These are phyloP conservation scores for Dactylellina parvicollis DNA, from an alignment of 2,329 filamentous ascomycete species.

Conservation along the genomic window DNA sequence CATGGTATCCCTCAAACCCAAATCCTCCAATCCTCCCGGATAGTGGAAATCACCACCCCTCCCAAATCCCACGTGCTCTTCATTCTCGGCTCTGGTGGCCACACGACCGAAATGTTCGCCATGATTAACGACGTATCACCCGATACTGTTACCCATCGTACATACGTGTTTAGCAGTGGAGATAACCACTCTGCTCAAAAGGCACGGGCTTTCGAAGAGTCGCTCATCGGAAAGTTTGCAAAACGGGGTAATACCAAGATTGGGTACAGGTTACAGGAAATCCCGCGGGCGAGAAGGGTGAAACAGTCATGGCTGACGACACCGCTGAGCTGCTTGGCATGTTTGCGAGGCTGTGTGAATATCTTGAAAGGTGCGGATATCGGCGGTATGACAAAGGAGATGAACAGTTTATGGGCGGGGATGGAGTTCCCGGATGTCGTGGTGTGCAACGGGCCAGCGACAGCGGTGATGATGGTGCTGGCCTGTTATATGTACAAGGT, in stretches of 20 bases:
- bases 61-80: constrained; percentile 72
- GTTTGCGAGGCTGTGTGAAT: constrained; percentile 66
- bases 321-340: constrained; percentile 73
- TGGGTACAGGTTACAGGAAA: constrained; percentile 62
- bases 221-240: constrained; percentile 57
- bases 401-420: constrained; percentile 39
- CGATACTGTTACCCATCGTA: constrained; percentile 70
- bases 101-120: constrained; percentile 92
- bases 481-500: constrained; percentile 56
- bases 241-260: constrained; percentile 29
- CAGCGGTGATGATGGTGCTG: constrained; percentile 57
- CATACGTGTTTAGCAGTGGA: constrained; percentile 81
- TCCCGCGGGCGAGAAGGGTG: constrained; percentile 80
- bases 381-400: constrained; percentile 31
- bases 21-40: constrained; percentile 43
- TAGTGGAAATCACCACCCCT: constrained; percentile 39
- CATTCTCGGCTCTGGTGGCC: constrained; percentile 90
- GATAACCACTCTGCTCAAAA: constrained; percentile 76
- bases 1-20: constrained; percentile 15
- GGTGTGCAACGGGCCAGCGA: constrained; percentile 58
- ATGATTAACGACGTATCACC: constrained; percentile 74
- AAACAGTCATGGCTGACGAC: constrained; percentile 82
- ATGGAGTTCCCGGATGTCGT: constrained; percentile 55
- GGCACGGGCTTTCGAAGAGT: constrained; percentile 72
- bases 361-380: constrained; percentile 63